Base-by-base conservation (phyloP, 352 stramenopile species). In the Aphanomyces euteiches region DNA sequence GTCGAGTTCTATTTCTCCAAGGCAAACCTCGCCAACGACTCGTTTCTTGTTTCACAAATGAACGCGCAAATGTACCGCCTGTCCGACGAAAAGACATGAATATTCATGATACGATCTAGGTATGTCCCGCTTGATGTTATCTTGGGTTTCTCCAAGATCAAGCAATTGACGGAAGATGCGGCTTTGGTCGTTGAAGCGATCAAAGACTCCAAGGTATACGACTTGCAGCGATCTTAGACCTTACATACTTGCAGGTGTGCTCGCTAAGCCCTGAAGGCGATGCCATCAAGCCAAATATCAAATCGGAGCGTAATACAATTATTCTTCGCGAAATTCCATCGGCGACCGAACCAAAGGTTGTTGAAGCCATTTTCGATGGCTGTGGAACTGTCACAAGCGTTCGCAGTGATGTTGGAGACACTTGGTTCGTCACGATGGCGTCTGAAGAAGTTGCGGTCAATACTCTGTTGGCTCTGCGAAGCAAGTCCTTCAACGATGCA, bases 1-100 rank as follows among this genome's bases (percentile, higher is more conserved):
- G 84, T 97, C 50, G 90, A 96, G 75, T 97, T 96, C 77, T 97
- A 97, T 79, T 96, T 97, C 69, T 96, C 89, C 41, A 86, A 82
- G 53, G 75, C 78, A 67, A 97, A 97, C 67, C 71, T 97, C 21
- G 78, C 83, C 58, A 96, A 89, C 63, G 88, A 96, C 66, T 82
- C 85, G 58, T 96, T 89, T 77, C 80, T 96, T 50, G 87, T 96
- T 21, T 92, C 86, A 65, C 85, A 96, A 65, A 96, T 96, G 88
- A 90, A 95, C 77, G 90, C 86, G 71, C 87, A 93, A 75, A 93
- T 94, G 88, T 93, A 76, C 69, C 3, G 47, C 21, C 10, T 45
- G 15, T 50, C 43, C 43, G 43, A n/a, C 43, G 43, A 50, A 28
- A 28, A 5, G n/a, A 50, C 38, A 36, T 39, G 8, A 28, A 53